These are phyloP conservation scores for Diaporthe helianthi DNA, from an alignment of 2,329 filamentous ascomycete species.

Conservation along the genomic window DNA sequence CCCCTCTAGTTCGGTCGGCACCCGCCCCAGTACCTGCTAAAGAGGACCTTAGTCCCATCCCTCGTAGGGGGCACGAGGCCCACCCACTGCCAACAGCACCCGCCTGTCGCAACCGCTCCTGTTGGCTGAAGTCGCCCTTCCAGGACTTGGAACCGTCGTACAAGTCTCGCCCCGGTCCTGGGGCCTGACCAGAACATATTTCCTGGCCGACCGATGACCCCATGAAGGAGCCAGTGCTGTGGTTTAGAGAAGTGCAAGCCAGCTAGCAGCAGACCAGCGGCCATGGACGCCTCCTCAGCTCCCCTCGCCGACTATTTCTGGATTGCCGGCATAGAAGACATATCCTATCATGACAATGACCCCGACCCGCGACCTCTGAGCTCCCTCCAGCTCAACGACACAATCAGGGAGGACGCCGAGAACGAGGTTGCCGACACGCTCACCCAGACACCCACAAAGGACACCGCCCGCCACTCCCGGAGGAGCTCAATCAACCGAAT, in stretches of 20 bases:
- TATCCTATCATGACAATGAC: constrained; percentile 66
- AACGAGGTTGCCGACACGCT: constrained; percentile 51
- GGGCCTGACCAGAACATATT: constrained; percentile 12
- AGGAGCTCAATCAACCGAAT: constrained; percentile 66
- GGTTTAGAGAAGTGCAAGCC: constrained; percentile 25
- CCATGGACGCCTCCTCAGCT: constrained; percentile 67
- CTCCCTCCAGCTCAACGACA: constrained; percentile 58
- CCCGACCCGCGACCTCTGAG: constrained; percentile 42
- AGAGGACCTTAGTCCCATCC: not conserved
- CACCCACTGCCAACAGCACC: constrained; percentile 4
- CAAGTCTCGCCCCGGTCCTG: constrained; percentile 27
- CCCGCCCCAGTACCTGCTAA: not conserved
- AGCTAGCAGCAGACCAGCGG: constrained; percentile 43
- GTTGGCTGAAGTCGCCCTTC: constrained; percentile 9
- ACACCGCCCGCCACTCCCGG: constrained; percentile 63
- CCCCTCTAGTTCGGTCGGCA: constrained; percentile 4
- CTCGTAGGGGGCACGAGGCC: constrained; percentile 14
- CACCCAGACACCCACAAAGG: constrained; percentile 41
- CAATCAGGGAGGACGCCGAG: constrained; percentile 70
- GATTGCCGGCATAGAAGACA: constrained; percentile 75
- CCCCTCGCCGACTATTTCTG: constrained; percentile 79
- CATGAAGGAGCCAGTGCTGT: constrained; percentile 30
- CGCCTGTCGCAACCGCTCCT: not conserved
- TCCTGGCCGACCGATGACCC: constrained; percentile 32
- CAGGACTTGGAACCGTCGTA: constrained; percentile 21